Conservation (phyloP, 192 early-diverging fungal genomes). For the Coemansia sp. region DNA sequence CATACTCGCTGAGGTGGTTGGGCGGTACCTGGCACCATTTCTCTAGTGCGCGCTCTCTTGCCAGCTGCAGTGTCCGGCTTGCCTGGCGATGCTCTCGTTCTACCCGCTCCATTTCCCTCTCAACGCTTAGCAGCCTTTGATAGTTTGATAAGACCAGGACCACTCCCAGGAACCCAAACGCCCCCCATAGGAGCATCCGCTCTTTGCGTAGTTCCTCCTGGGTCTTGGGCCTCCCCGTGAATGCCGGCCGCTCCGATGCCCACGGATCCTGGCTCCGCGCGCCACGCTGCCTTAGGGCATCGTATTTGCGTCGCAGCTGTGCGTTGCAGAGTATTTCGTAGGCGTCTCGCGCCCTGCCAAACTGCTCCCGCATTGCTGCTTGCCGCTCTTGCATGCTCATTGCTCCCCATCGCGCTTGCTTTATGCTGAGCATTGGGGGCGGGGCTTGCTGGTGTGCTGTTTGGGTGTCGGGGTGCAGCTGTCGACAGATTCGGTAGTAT, state of each 20-base stretch:
- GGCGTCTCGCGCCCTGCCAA: conserved; percentile 19
- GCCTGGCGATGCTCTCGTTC: conserved; percentile 9
- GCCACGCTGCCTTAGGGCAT: neutral
- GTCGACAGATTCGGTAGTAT: conserved; percentile 41
- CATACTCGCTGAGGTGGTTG: conserved; percentile 20
- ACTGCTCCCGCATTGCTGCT: conserved; percentile 16
- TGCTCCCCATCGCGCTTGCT: conserved; percentile 12
- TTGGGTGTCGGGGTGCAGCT: conserved; percentile 39
- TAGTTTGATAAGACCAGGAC: conserved; percentile 9
- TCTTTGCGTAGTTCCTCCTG: conserved; percentile 10
- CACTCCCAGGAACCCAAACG: conserved; percentile 31
- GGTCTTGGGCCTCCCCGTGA: neutral
- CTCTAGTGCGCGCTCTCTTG: conserved; percentile 29
- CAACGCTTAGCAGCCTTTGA: conserved; percentile 11
- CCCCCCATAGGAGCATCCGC: conserved; percentile 5
- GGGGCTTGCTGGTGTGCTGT: neutral
- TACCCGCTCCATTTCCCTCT: conserved; percentile 6
- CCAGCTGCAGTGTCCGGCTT: conserved; percentile 9
- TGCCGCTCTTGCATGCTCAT: conserved; percentile 11
- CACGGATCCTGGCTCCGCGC: conserved; percentile 12
- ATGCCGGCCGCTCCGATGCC: conserved; percentile 30
- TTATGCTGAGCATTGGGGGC: conserved; percentile 1
- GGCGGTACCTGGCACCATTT: conserved; percentile 42
- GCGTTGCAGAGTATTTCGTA: conserved; percentile 30
- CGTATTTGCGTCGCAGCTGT: conserved; percentile 14